These are phyloP conservation scores for Neurospora africana DNA, from an alignment of 495 filamentous ascomycete species.

Conservation along the genomic window DNA sequence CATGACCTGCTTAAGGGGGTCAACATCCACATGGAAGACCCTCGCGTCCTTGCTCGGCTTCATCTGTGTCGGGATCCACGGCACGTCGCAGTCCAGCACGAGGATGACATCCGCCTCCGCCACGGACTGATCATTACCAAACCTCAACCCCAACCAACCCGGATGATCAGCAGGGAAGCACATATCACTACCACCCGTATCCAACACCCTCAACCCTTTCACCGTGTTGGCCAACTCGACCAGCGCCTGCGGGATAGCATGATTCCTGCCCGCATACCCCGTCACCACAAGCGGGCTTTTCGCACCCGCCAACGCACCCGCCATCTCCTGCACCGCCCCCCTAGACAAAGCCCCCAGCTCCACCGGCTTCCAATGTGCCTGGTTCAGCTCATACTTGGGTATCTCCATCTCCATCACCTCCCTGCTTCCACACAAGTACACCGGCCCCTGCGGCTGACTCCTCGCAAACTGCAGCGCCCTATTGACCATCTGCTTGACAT, in stretches of 20 bases:
- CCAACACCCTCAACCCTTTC: conserved; percentile 71
- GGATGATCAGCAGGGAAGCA: conserved; percentile 80
- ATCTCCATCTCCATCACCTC: conserved; percentile 94
- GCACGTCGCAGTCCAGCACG: conserved; percentile 72
- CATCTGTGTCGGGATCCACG: conserved; percentile 55
- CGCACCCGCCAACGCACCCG: conserved; percentile 59
- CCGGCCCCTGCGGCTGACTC: conserved; percentile 72
- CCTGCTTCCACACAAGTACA: conserved; percentile 73
- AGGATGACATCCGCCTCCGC: conserved; percentile 74
- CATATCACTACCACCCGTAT: conserved; percentile 90
- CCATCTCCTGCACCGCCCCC: conserved; percentile 55
- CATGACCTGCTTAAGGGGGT: conserved; percentile 82
- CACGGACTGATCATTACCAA: conserved; percentile 65
- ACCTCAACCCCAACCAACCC: conserved; percentile 61
- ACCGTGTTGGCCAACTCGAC: conserved; percentile 70
- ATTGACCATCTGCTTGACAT: conserved; percentile 94
- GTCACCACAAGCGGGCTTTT: conserved; percentile 71
- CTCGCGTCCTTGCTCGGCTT: conserved; percentile 49
- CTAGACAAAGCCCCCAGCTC: conserved; percentile 62
- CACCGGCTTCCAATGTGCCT: conserved; percentile 63
- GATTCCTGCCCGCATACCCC: conserved; percentile 72
- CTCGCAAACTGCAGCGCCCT: conserved; percentile 79
- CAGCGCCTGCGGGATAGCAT: conserved; percentile 56
- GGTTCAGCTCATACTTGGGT: conserved; percentile 64
- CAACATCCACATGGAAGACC: conserved; percentile 76